These are phyloP conservation scores for Nitzschia inconspicua DNA, from an alignment of 108 stramenopile genomes.

Conservation along the genomic window DNA sequence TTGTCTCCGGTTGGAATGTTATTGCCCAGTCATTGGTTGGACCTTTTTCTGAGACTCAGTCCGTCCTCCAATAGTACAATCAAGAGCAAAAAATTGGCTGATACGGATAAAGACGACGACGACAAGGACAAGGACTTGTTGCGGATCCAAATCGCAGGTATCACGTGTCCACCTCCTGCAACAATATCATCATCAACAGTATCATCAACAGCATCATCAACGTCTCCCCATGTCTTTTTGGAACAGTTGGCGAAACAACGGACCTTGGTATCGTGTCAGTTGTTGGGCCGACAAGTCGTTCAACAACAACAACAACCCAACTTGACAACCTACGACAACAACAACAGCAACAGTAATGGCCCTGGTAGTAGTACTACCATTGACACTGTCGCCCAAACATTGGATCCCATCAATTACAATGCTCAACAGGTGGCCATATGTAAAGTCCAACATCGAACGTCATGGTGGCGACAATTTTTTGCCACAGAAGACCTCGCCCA, in stretches of 20 bases:
- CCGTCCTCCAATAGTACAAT: constrained; percentile 2
- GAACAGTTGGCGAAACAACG: constrained; percentile 40
- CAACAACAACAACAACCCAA: not conserved
- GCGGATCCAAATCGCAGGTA: not conserved
- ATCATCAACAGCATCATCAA: not conserved
- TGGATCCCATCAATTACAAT: too few relatives aligned
- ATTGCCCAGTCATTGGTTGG: constrained; percentile 60
- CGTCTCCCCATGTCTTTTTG: constrained; percentile 34
- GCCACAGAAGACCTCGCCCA: constrained; percentile 34
- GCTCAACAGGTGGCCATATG: constrained; percentile 46
- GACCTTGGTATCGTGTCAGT: constrained; percentile 46
- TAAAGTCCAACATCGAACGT: constrained; percentile 47
- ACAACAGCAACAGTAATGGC: not conserved
- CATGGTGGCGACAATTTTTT: constrained; percentile 30
- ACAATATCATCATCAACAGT: not conserved
- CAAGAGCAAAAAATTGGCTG: not conserved
- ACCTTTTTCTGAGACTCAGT: constrained; percentile 34
- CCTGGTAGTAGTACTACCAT: too few relatives aligned
- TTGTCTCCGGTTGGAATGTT: constrained; percentile 65
- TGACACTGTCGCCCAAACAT: too few relatives aligned
- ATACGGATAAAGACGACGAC: not conserved
- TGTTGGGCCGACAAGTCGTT: constrained; percentile 46
- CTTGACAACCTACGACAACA: not conserved
- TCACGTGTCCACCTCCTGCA: not conserved
- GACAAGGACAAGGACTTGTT: not conserved